Evolutionary conservation across 2,329 filamentous ascomycete genomes (phyloP).

Genomic region (Diatrype stigma): DNA sequence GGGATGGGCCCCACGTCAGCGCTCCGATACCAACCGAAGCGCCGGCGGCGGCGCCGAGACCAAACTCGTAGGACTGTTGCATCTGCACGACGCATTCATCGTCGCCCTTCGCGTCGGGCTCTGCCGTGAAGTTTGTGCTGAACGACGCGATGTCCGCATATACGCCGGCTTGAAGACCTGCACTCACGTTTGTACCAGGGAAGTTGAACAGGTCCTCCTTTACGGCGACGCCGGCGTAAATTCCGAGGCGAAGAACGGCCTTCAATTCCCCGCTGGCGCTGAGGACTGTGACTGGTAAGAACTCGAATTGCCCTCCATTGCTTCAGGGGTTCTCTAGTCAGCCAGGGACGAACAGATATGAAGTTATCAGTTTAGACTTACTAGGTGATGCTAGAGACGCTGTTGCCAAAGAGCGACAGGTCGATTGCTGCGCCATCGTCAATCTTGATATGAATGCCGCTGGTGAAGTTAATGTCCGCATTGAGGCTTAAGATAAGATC

Average conservation of each 20-base stretch:
- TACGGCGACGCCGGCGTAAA: constrained; percentile 40
- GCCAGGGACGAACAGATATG: neutral
- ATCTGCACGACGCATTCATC: constrained; percentile 41
- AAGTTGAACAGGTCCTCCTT: constrained; percentile 13
- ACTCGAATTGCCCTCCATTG: constrained; percentile 50
- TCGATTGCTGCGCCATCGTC: constrained; percentile 46
- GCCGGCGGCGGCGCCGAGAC: constrained; percentile 50
- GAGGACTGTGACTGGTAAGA: constrained; percentile 49
- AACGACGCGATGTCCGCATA: constrained; percentile 53
- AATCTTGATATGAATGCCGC: constrained; percentile 51
- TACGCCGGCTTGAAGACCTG: constrained; percentile 44
- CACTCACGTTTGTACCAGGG: constrained; percentile 22
- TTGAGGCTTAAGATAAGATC: constrained; percentile 49
- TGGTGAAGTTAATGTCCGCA: constrained; percentile 44
- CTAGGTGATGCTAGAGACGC: constrained; percentile 45
- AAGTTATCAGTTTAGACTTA: constrained; percentile 30
- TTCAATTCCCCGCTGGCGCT: constrained; percentile 38
- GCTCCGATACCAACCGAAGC: constrained; percentile 41
- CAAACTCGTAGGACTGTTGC: constrained; percentile 47
- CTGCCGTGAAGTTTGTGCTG: constrained; percentile 44
- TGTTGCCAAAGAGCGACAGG: constrained; percentile 45
- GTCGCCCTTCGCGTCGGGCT: constrained; percentile 22
- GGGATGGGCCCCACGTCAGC: constrained; percentile 46
- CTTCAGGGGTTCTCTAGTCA: constrained; percentile 24
- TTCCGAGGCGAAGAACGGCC: constrained; percentile 43